Conservation (phyloP, 2,329 filamentous ascomycete species). For the Chaetomium sp. region DNA sequence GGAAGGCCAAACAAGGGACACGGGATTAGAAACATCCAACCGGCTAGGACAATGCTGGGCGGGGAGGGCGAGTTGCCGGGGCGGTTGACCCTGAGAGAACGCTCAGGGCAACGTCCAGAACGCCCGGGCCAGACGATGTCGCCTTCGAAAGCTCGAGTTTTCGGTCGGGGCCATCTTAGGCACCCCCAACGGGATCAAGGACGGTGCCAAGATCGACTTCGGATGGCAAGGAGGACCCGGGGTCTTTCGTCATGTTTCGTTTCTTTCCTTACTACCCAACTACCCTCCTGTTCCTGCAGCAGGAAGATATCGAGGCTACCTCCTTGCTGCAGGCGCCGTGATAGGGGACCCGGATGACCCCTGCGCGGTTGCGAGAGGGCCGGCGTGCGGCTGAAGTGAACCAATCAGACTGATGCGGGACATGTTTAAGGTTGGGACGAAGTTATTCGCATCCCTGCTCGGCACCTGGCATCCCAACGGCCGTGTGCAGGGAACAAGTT, state of each 20-base stretch:
- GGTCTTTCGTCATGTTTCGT: conserved; percentile 20
- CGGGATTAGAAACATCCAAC: conserved; percentile 2
- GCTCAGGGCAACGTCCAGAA: conserved; percentile 11
- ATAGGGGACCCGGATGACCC: not conserved
- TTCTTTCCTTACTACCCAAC: conserved; percentile 4
- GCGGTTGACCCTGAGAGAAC: not conserved
- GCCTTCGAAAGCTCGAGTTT: conserved; percentile 7
- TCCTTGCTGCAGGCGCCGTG: conserved; percentile 11
- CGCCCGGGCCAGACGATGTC: not conserved
- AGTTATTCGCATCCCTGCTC: conserved; percentile 12
- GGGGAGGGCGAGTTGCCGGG: not conserved
- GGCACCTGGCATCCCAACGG: conserved; percentile 9
- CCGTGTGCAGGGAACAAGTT: not conserved
- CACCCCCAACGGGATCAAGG: not conserved
- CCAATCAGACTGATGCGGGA: conserved; percentile 15
- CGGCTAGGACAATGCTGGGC: conserved; percentile 1
- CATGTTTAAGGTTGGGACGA: conserved; percentile 23
- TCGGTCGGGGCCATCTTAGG: not conserved
- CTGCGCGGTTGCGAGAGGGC: conserved; percentile 9
- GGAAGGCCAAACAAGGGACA: conserved; percentile 3
- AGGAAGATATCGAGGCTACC: not conserved
- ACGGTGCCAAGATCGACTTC: conserved; percentile 12
- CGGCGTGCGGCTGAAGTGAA: conserved; percentile 8
- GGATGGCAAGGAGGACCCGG: conserved; percentile 20
- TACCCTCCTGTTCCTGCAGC: not conserved